These are phyloP conservation scores for Metrosideros polymorpha DNA, from an alignment of 441 rosid genomes.

Conservation along the genomic window DNA sequence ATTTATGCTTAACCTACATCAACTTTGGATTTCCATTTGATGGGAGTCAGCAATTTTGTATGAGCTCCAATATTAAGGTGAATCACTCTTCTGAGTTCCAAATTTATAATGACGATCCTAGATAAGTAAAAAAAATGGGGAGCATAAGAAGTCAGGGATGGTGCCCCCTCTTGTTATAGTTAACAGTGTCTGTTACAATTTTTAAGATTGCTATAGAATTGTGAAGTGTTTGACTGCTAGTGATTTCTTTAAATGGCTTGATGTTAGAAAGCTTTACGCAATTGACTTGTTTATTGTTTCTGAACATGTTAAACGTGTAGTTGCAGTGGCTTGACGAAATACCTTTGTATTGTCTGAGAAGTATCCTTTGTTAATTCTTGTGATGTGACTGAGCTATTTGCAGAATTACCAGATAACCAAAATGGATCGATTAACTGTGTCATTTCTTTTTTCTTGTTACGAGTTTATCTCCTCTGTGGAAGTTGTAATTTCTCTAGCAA, in stretches of 20 bases:
- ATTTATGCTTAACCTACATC: not conserved
- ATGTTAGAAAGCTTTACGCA: not conserved
- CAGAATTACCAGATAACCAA: not conserved
- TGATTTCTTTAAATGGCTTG: not conserved
- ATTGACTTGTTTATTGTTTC: not conserved
- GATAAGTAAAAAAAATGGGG: not conserved
- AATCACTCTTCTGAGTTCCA: not conserved
- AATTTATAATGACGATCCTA: not conserved
- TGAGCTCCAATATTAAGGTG: not conserved
- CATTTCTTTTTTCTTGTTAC: not conserved
- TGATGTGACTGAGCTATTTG: not conserved
- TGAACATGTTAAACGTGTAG: not conserved
- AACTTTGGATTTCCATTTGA: not conserved
- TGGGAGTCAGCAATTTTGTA: not conserved
- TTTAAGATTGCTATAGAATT: not conserved
- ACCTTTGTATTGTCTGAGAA: not conserved
- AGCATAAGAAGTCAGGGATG: not conserved
- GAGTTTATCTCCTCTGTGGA: not conserved
- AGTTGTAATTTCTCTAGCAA: not conserved
- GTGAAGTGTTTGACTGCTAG: not conserved
- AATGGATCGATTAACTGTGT: not conserved
- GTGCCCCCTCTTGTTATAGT: not conserved
- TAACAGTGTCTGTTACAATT: not conserved
- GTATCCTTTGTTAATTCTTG: not conserved
- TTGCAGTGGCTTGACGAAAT: not conserved